phyloP scores from a whole-genome alignment of 163 green algal species.

The Scenedesmus sp. region DNA sequence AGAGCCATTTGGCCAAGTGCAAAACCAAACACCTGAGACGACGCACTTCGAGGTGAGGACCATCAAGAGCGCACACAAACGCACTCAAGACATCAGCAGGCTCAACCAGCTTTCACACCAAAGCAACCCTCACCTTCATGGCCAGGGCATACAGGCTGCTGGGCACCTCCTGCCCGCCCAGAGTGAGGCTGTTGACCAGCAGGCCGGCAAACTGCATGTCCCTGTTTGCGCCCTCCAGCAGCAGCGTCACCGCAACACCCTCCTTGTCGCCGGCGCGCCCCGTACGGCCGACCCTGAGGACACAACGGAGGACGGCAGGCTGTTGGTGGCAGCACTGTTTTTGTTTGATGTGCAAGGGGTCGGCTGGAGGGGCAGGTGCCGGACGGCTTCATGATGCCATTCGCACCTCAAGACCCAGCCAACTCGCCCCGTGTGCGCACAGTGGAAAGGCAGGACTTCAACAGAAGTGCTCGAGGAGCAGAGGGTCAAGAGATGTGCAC shows the following conservation, averaged over 20 bases:
- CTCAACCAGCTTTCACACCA: not conserved
- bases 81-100: no score
- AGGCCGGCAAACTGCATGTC: slow-evolving; percentile 79
- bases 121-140: slow-evolving; percentile 60
- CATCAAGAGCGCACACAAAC: no score
- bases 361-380: no score
- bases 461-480: no score
- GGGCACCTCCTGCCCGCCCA: slow-evolving; percentile 84
- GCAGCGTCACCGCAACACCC: slow-evolving; percentile 87
- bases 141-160: slow-evolving; percentile 78
- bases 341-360: not conserved
- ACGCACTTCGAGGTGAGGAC: no score
- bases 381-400: no score
- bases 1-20: no score
- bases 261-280: slow-evolving; percentile 93
- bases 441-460: no score
- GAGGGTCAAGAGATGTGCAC: no score
- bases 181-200: slow-evolving; percentile 81
- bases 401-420: no score
- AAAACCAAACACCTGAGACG: no score
- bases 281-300: slow-evolving; percentile 83
- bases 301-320: not conserved
- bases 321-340: not conserved
- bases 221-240: slow-evolving; percentile 65
- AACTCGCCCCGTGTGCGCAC: no score